These are phyloP conservation scores for Penicillium sp. DNA, from an alignment of 2,329 filamentous ascomycete species.

Conservation along the genomic window DNA sequence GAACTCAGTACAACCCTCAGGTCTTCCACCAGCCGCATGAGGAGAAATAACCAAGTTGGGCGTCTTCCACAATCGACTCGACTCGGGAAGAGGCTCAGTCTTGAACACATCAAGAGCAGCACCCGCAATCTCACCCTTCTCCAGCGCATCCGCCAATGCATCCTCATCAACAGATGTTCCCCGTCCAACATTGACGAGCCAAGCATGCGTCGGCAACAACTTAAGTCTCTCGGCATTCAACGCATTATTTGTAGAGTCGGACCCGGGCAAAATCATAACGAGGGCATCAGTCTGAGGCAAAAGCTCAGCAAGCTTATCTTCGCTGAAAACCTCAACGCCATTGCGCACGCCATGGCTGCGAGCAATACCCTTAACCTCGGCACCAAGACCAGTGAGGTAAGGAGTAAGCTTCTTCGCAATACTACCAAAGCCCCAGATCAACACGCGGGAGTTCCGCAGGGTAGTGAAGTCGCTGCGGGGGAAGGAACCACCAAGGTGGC, in stretches of 20 bases:
- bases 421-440: conserved; percentile 68
- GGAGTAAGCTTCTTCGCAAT: conserved; percentile 64
- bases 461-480: conserved; percentile 60
- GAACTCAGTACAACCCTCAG: conserved; percentile 60
- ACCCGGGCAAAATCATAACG: conserved; percentile 67
- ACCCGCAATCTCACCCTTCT: conserved; percentile 21
- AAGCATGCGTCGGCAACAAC: conserved; percentile 55
- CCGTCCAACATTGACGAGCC: conserved; percentile 25
- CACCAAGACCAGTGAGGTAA: conserved; percentile 56
- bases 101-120: conserved; percentile 26
- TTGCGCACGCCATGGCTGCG: conserved; percentile 57
- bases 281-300: conserved; percentile 62
- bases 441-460: conserved; percentile 58
- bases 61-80: conserved; percentile 22
- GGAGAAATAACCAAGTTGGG: conserved; percentile 24
- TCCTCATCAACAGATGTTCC: conserved; percentile 24
- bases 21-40: conserved; percentile 42
- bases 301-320: conserved; percentile 56
- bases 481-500: conserved; percentile 61
- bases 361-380: conserved; percentile 61
- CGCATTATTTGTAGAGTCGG: conserved; percentile 56
- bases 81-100: conserved; percentile 20
- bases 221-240: conserved; percentile 57
- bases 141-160: conserved; percentile 20
- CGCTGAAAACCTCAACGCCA: conserved; percentile 59